Evolutionary conservation across 495 filamentous ascomycete species (phyloP).

Genomic region (Aeminium ludgeri): DNA sequence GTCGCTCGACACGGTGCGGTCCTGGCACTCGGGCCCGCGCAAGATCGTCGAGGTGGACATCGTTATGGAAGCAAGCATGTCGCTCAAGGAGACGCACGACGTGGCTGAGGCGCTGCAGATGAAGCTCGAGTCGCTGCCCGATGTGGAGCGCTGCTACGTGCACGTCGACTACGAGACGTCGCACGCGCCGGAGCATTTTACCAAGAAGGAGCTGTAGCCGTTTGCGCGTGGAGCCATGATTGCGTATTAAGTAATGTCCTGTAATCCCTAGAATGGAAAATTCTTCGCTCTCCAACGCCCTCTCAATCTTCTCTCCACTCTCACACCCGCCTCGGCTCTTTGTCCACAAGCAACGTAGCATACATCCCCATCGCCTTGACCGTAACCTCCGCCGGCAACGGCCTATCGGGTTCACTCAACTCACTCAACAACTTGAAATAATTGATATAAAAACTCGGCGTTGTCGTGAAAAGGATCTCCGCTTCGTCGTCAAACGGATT

Average conservation of each 20-base stretch:
- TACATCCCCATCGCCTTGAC: constrained; percentile 28
- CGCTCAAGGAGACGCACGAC: constrained; percentile 70
- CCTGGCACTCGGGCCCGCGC: constrained; percentile 78
- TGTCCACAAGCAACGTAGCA: constrained; percentile 28
- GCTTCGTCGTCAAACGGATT: constrained; percentile 37
- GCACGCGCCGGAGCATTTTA: constrained; percentile 60
- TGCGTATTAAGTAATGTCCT: no score
- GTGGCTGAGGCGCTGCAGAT: constrained; percentile 87
- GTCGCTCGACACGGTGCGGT: constrained; percentile 85
- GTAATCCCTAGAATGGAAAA: no score
- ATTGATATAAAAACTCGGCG: constrained; percentile 35
- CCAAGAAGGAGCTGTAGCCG: constrained; percentile 29
- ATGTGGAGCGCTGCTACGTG: constrained; percentile 89
- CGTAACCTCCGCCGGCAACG: constrained; percentile 25
- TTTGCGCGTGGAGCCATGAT: no score
- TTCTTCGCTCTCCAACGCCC: neutral
- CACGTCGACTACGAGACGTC: constrained; percentile 95
- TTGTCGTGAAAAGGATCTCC: constrained; percentile 39
- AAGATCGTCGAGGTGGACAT: constrained; percentile 43
- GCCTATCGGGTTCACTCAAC: constrained; percentile 23
- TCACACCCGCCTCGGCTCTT: constrained; percentile 12
- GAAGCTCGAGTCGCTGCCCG: constrained; percentile 80
- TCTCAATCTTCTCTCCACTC: constrained; percentile 6
- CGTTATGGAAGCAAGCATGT: constrained; percentile 23
- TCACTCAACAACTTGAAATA: constrained; percentile 32